A percentile compares a stretch with the other conserved stretches of the same genome.
phyloP scores from a whole-genome alignment of 1,139 yeast genomes.

The Saccharomyces hybrid region DNA sequence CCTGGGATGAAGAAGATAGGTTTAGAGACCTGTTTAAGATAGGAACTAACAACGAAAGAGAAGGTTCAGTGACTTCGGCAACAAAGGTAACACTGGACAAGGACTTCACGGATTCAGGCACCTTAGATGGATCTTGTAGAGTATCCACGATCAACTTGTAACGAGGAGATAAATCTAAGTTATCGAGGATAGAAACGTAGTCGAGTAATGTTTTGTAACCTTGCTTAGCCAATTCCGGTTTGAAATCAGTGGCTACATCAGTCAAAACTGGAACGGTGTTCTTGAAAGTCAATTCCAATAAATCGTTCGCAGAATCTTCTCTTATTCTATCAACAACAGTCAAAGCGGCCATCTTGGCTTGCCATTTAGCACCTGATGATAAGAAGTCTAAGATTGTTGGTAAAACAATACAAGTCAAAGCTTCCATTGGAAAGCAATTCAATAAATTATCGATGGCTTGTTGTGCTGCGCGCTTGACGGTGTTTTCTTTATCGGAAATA shows the following conservation, averaged over 20 bases:
- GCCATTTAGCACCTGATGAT: conserved; percentile 86
- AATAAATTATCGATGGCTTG: conserved; percentile 58
- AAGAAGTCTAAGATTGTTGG: conserved; percentile 58
- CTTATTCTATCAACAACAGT: conserved; percentile 63
- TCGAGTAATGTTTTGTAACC: conserved; percentile 67
- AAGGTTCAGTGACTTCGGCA: conserved; percentile 97
- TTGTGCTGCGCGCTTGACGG: conserved; percentile 77
- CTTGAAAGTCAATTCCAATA: conserved; percentile 72
- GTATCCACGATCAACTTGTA: conserved; percentile 81
- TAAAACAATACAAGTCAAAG: conserved; percentile 61
- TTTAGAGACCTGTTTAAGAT: conserved; percentile 86
- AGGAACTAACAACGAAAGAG: conserved; percentile 82
- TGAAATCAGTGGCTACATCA: conserved; percentile 87
- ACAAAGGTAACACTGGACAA: conserved; percentile 93
- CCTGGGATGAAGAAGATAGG: conserved; percentile 79
- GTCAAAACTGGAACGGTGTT: conserved; percentile 77
- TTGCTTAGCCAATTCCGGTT: conserved; percentile 87
- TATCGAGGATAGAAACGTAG: conserved; percentile 78
- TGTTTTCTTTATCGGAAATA: conserved; percentile 77
- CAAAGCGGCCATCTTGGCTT: conserved; percentile 75
- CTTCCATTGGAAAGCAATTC: conserved; percentile 70
- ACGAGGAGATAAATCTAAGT: conserved; percentile 83
- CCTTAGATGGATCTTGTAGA: conserved; percentile 80
- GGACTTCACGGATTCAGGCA: conserved; percentile 81
- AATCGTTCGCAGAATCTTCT: conserved; percentile 76